Conservation (phyloP, 1,284 basidiomycete species). For the Pseudozyma thailandica region DNA sequence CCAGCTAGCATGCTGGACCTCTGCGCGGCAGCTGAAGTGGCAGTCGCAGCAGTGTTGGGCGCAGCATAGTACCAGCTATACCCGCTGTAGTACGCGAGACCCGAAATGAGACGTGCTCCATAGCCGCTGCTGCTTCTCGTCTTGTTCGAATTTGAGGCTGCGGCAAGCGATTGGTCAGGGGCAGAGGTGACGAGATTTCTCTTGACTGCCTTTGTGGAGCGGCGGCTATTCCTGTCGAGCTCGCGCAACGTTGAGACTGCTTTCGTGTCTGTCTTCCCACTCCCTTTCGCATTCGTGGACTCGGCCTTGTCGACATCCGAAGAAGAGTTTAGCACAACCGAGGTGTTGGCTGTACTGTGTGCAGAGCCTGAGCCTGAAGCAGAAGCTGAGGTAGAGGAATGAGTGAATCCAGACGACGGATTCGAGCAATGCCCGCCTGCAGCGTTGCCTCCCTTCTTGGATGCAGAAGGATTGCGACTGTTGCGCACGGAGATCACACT, state of each 20-base stretch:
- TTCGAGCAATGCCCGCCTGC: too few species aligned
- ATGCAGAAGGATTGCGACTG: neutral
- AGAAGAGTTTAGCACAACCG: slow-evolving; percentile 4
- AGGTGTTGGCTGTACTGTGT: slow-evolving; percentile 18
- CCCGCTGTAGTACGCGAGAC: slow-evolving; percentile 30
- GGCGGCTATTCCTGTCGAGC: slow-evolving; percentile 16
- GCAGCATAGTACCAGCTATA: slow-evolving; percentile 22
- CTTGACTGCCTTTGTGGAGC: slow-evolving; percentile 8
- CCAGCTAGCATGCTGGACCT: too few species aligned
- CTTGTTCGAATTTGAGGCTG: neutral
- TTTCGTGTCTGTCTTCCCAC: neutral
- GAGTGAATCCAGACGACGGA: neutral
- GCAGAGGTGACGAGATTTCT: slow-evolving; percentile 16
- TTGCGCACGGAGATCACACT: slow-evolving; percentile 25
- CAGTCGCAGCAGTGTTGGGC: too few species aligned
- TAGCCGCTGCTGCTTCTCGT: slow-evolving; percentile 9
- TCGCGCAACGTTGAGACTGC: slow-evolving; percentile 24
- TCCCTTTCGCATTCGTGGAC: slow-evolving; percentile 2
- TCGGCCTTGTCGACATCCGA: too few species aligned
- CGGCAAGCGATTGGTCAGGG: neutral
- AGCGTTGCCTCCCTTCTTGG: too few species aligned
- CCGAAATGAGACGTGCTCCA: slow-evolving; percentile 12
- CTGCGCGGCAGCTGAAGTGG: neutral
- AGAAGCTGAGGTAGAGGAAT: neutral
- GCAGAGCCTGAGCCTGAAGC: neutral